A percentile compares a stretch with the other conserved stretches of the same genome.
phyloP scores from a whole-genome alignment of 2,329 filamentous ascomycete species.

The Neonectria faginata region DNA sequence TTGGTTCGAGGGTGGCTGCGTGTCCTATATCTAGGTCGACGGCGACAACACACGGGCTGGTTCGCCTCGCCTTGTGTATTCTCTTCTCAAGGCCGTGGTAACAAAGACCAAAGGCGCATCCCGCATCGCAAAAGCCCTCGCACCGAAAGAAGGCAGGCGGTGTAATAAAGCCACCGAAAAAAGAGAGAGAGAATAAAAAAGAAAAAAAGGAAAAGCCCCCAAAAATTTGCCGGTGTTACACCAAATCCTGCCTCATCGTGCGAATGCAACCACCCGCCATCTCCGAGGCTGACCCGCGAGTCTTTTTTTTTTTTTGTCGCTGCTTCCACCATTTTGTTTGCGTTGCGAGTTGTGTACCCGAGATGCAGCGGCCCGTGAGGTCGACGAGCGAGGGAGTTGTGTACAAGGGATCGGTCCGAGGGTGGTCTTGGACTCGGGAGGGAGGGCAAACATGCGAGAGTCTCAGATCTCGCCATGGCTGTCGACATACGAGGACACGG shows the following conservation, averaged over 20 bases:
- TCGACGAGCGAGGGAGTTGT: background rate
- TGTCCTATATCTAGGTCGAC: background rate
- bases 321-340: conserved; percentile 8
- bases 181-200: background rate
- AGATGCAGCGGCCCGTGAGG: background rate
- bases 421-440: background rate
- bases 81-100: conserved; percentile 3
- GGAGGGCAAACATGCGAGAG: background rate
- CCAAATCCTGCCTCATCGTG: conserved; percentile 4
- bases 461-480: background rate
- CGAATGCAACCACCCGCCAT: background rate
- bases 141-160: conserved; percentile 10
- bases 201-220: background rate
- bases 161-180: conserved; percentile 12
- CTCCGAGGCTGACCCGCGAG: conserved; percentile 21
- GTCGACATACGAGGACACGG: background rate
- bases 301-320: background rate
- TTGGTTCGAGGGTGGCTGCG: no score
- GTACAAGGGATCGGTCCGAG: background rate
- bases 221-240: conserved; percentile 22
- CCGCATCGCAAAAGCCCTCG: background rate
- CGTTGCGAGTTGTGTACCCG: conserved; percentile 11
- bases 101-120: background rate
- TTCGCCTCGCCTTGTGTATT: background rate
- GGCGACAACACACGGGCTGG: background rate